A percentile compares a stretch with the other conserved stretches of the same genome.
Conservation (phyloP, 2,329 filamentous ascomycete species). For the Thelonectria rubi region DNA sequence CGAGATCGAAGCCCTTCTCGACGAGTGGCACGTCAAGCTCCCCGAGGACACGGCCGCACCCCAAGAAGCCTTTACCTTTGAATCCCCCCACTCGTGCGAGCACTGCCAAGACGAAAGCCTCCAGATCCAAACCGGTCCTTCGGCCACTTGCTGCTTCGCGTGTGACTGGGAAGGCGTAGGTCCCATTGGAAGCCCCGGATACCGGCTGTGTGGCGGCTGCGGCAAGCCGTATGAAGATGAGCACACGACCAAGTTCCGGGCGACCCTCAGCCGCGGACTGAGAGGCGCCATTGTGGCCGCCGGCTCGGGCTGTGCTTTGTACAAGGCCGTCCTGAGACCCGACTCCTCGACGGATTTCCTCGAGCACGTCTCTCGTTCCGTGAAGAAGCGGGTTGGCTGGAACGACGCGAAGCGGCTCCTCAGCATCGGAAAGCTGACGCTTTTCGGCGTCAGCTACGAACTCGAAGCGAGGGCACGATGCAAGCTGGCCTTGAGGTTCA, state of each 20-base stretch:
- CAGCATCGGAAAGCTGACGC: too few species aligned
- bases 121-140: background rate
- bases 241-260: background rate
- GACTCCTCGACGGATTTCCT: too few species aligned
- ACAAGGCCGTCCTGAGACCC: background rate
- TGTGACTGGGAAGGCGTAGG: background rate
- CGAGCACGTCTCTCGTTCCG: too few species aligned
- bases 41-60: background rate
- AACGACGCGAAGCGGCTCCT: too few species aligned
- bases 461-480: background rate
- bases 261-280: background rate
- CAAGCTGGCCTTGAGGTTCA: background rate
- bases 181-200: background rate
- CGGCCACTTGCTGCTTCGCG: background rate
- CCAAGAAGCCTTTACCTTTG: slow-evolving; percentile 27
- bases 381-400: too few species aligned
- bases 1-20: background rate
- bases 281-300: background rate
- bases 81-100: slow-evolving; percentile 6
- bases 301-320: slow-evolving; percentile 1
- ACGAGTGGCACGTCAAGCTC: background rate
- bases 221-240: background rate
- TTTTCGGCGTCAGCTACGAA: too few species aligned
- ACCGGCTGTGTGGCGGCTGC: slow-evolving; percentile 1
- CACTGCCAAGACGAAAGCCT: slow-evolving; percentile 3